phyloP scores from a whole-genome alignment of 495 filamentous ascomycete genomes.

The Mycothermus thermophilus region DNA sequence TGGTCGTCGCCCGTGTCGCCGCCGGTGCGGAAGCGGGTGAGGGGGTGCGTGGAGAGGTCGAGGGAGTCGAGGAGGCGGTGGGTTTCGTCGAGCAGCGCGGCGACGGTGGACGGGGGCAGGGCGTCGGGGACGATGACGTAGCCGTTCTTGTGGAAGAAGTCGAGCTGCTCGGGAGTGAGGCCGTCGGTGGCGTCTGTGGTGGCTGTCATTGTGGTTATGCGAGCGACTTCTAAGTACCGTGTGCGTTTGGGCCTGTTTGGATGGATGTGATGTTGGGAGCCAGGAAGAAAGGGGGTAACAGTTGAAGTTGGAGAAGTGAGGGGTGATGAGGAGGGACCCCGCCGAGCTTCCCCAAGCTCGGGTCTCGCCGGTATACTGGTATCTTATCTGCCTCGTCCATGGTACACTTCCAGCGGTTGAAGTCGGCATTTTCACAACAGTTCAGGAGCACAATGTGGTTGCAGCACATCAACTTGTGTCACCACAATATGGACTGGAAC shows the following conservation, averaged over 20 bases:
- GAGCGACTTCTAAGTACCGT: not conserved
- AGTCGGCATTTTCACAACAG: not conserved
- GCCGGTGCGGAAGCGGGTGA: conserved; percentile 86
- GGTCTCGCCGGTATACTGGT: not conserved
- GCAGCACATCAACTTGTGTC: too few relatives aligned
- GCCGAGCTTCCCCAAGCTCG: too few relatives aligned
- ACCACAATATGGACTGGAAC: too few relatives aligned
- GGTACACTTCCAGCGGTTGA: not conserved
- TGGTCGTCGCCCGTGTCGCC: conserved; percentile 48
- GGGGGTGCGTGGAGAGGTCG: conserved; percentile 63
- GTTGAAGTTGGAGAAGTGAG: not conserved
- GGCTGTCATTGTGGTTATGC: conserved; percentile 1
- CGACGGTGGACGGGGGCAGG: conserved; percentile 48
- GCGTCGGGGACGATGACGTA: conserved; percentile 80
- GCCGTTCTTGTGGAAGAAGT: conserved; percentile 63
- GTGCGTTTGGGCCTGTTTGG: not conserved
- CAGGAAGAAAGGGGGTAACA: not conserved
- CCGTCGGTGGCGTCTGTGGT: conserved; percentile 17
- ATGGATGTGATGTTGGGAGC: not conserved
- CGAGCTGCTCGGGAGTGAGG: conserved; percentile 59
- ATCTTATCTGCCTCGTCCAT: not conserved
- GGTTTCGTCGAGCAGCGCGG: conserved; percentile 59
- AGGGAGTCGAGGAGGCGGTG: conserved; percentile 60
- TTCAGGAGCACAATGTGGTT: too few relatives aligned
- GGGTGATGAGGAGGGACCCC: conserved; percentile 3